Percentiles rank a stretch among this genome's conserved stretches.
These are phyloP conservation scores for Komagataella populi DNA, from an alignment of 805 yeast genomes.

Conservation along the genomic window DNA sequence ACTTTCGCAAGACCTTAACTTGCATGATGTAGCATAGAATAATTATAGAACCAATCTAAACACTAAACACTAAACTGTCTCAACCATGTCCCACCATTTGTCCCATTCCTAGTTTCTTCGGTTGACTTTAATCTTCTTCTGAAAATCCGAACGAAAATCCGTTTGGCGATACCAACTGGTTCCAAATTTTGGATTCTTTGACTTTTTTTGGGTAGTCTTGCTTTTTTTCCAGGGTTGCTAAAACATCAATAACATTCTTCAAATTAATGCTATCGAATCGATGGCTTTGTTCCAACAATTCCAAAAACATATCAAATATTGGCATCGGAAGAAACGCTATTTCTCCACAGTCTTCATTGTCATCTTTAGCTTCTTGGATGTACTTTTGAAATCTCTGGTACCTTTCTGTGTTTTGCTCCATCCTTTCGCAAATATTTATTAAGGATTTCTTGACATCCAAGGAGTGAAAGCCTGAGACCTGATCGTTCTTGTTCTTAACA, in stretches of 20 bases:
- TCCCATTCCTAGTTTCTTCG: neutral
- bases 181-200: constrained; percentile 42
- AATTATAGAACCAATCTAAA: too few relatives aligned
- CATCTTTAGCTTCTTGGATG: constrained; percentile 8
- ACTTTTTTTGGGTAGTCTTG: constrained; percentile 11
- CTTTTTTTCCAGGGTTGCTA: neutral
- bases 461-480: constrained; percentile 70
- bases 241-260: neutral
- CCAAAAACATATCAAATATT: constrained; percentile 45
- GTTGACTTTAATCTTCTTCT: constrained; percentile 5
- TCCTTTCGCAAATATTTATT: constrained; percentile 14
- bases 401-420: constrained; percentile 7
- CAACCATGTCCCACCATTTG: neutral
- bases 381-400: constrained; percentile 9
- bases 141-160: constrained; percentile 23
- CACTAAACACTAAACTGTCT: neutral
- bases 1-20: neutral
- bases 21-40: neutral
- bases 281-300: constrained; percentile 24
- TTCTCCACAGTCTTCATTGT: constrained; percentile 57
- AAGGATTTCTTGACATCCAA: constrained; percentile 29
- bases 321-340: constrained; percentile 29
- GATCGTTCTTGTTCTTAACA: constrained; percentile 51
- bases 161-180: constrained; percentile 18
- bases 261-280: neutral